Conservation (phyloP, 2,329 filamentous ascomycete species). For the Neocucurbitaria cava region DNA sequence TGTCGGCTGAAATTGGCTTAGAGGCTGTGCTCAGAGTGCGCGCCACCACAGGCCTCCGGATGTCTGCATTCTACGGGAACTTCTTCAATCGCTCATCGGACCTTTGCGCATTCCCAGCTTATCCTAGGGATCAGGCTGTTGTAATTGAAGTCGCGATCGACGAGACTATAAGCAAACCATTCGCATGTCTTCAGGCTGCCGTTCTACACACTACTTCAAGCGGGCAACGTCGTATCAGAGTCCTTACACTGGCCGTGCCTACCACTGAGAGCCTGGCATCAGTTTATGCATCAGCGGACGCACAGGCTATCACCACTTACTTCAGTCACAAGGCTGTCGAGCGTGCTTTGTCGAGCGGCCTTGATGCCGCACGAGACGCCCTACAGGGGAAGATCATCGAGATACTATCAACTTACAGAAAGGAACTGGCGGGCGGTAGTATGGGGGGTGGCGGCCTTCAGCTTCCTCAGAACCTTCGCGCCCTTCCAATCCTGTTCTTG, state of each 20-base stretch:
- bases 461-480: conserved; percentile 90
- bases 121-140: conserved; percentile 96
- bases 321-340: conserved; percentile 99
- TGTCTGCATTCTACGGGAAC: conserved; percentile 99
- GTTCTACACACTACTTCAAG: conserved; percentile 98
- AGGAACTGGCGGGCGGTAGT: conserved; percentile 93
- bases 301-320: conserved; percentile 90
- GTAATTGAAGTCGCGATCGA: conserved; percentile 98
- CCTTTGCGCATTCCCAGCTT: conserved; percentile 96
- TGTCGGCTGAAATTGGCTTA: conserved; percentile 95
- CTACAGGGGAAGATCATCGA: conserved; percentile 92
- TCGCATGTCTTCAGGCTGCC: conserved; percentile 82
- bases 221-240: conserved; percentile 91
- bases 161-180: conserved; percentile 88
- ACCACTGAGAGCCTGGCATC: conserved; percentile 91
- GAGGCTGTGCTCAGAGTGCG: conserved; percentile 95
- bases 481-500: conserved; percentile 87
- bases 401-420: conserved; percentile 92
- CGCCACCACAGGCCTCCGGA: conserved; percentile 90
- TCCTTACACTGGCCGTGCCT: conserved; percentile 90
- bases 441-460: conserved; percentile 92
- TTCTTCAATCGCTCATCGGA: conserved; percentile 99
- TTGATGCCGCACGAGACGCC: conserved; percentile 90
- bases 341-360: conserved; percentile 79
- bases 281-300: conserved; percentile 92